Evolutionary conservation across 1,284 basidiomycete genomes (phyloP).

Genomic region (Paramarasmius palmivorus): DNA sequence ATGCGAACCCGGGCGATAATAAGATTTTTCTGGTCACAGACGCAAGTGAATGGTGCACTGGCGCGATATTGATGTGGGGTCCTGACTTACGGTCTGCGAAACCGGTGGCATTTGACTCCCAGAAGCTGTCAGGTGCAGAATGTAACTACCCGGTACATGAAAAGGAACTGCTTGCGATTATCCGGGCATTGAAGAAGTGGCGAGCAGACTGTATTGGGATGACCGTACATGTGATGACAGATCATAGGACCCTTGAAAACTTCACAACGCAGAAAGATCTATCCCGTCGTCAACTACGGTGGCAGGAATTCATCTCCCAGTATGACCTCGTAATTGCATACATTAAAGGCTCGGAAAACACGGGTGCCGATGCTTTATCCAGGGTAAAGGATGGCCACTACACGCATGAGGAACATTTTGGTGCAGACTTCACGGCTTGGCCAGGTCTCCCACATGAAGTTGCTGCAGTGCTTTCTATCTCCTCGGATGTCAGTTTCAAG

Average conservation of each 20-base stretch:
- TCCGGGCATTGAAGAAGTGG: conserved; percentile 36
- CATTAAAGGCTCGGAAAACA: conserved; percentile 17
- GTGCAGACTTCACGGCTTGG: not conserved
- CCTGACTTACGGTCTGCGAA: conserved; percentile 25
- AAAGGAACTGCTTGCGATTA: conserved; percentile 34
- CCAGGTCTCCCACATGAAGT: too few relatives aligned
- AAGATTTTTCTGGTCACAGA: conserved; percentile 38
- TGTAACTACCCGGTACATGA: conserved; percentile 38
- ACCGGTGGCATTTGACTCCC: conserved; percentile 35
- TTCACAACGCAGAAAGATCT: conserved; percentile 35
- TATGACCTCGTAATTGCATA: conserved; percentile 36
- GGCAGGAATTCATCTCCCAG: conserved; percentile 36
- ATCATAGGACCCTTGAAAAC: conserved; percentile 39
- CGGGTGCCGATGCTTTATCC: conserved; percentile 8
- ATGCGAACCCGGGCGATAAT: conserved; percentile 28
- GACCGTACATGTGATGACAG: conserved; percentile 32
- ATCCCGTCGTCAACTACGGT: conserved; percentile 31
- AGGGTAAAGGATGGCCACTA: not conserved
- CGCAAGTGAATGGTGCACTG: conserved; percentile 30
- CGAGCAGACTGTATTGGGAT: conserved; percentile 29
- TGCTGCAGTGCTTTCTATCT: too few relatives aligned
- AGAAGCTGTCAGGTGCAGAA: conserved; percentile 27
- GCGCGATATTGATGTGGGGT: conserved; percentile 34
- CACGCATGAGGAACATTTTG: not conserved
- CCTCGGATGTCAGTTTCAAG: not conserved